phyloP scores from a whole-genome alignment of 1,284 basidiomycete genomes.

The Earliella scabrosa region DNA sequence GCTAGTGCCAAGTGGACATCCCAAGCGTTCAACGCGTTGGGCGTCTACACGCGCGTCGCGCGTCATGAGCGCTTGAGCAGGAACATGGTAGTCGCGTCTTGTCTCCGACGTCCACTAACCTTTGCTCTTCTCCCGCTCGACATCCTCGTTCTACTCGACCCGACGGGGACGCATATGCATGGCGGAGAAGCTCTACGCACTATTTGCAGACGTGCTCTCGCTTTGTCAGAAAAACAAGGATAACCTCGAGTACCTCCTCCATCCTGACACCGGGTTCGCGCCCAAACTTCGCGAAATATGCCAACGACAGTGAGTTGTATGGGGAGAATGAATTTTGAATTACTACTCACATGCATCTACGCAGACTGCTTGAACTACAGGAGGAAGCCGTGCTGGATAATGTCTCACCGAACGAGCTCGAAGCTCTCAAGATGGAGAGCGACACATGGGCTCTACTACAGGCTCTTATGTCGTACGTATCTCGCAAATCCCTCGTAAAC shows the following conservation, averaged over 20 bases:
- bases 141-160: no score
- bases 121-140: no score
- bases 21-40: no score
- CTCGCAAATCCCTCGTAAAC: neutral
- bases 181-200: slow-evolving; percentile 50
- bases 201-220: slow-evolving; percentile 68
- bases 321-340: neutral
- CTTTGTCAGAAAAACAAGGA: slow-evolving; percentile 61
- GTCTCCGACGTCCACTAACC: no score
- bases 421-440: slow-evolving; percentile 70
- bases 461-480: slow-evolving; percentile 66
- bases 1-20: no score
- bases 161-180: no score
- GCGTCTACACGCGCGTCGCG: no score
- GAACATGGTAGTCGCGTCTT: no score
- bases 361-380: slow-evolving; percentile 56
- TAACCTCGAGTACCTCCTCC: slow-evolving; percentile 61
- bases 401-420: slow-evolving; percentile 54
- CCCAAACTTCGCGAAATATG: slow-evolving; percentile 68
- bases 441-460: slow-evolving; percentile 85
- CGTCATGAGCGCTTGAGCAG: no score
- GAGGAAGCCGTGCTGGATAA: slow-evolving; percentile 42
- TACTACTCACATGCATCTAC: neutral
- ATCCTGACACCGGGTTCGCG: slow-evolving; percentile 71
- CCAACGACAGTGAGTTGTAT: slow-evolving; percentile 57